Base-by-base conservation (phyloP, 805 yeast species). In the Zygotorulaspora chibaensis region DNA sequence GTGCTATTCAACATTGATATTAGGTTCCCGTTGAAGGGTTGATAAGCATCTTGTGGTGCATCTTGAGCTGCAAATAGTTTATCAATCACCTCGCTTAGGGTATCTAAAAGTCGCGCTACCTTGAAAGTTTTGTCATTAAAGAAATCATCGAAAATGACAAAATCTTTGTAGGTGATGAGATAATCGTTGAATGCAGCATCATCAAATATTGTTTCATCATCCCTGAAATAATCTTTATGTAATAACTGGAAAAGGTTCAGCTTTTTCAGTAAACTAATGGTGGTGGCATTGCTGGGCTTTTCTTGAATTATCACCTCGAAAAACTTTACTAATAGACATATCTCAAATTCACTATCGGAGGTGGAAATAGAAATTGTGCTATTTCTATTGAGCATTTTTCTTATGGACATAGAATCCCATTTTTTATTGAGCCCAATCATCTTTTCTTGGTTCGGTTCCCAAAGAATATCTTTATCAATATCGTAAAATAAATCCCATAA, bases 401-500 rank as follows among this genome's bases (percentile, higher is more conserved):
- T 52, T 4, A 58, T 25, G 8, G 50, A 39, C 10, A 40, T 27
- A 10, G 54, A 38, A 15, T 49, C 51, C 47, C 46, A 45, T 23
- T 35, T 15, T 13, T 40, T 48, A 20, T 33, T 12, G 16, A 28
- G 40, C 10, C 42, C 37, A 20, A 31, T 38, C 16, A 40, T 40
- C 10, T 46, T 38, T 9, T 39, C 41, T 17, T 55, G 50, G 17
- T 36, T 43, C 7, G 49, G 28, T 25, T 48, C 56, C 8, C 44
- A 51, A 4, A 80, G 55, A 43, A 69, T 73, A 38, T 75, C 75
- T 0, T 71, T 41, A 55, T 83, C 89, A 50, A 84, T 55, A 59
- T 84, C 82, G 46, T 80, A 76, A 48, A 78, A 72, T 27, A 80
- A 60, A 59, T 84, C 86, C 84, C 85, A 83, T 16, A 76, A 57